Conservation (phyloP, 129 eudicot genomes). For the Flaveria robusta region DNA sequence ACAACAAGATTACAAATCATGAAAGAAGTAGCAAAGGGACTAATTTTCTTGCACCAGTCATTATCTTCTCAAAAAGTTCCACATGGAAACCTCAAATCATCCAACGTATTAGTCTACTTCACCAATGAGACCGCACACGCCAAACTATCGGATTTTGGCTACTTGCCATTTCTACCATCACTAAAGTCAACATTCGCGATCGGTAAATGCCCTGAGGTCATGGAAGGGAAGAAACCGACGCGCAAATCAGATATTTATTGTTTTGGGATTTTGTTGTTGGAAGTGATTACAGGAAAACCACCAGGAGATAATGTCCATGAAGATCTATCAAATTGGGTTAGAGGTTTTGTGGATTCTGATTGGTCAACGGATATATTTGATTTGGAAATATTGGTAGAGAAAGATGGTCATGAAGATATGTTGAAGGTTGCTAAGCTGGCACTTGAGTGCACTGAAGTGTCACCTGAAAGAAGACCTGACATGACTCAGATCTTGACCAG, state of each 20-base stretch:
- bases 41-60: conserved; percentile 53
- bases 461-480: conserved; percentile 59
- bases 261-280: conserved; percentile 63
- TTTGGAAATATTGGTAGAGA: conserved; percentile 66
- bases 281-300: conserved; percentile 60
- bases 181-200: conserved; percentile 43
- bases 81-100: conserved; percentile 77
- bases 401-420: conserved; percentile 68
- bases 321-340: conserved; percentile 67
- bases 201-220: conserved; percentile 53
- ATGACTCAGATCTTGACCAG: conserved; percentile 54
- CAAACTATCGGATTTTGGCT: conserved; percentile 71
- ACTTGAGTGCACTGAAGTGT: conserved; percentile 55
- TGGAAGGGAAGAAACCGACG: conserved; percentile 45
- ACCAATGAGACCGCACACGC: conserved; percentile 25
- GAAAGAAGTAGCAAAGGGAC: conserved; percentile 60
- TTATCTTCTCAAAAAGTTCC: conserved; percentile 61
- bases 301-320: conserved; percentile 39
- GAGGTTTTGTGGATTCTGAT: conserved; percentile 44
- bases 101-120: conserved; percentile 51
- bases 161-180: conserved; percentile 49
- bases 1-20: conserved; percentile 61
- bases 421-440: conserved; percentile 69
- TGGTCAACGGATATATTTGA: conserved; percentile 82
- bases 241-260: conserved; percentile 63